Conservation (phyloP, 768 basidiomycete species). For the Ramaria rubella region DNA sequence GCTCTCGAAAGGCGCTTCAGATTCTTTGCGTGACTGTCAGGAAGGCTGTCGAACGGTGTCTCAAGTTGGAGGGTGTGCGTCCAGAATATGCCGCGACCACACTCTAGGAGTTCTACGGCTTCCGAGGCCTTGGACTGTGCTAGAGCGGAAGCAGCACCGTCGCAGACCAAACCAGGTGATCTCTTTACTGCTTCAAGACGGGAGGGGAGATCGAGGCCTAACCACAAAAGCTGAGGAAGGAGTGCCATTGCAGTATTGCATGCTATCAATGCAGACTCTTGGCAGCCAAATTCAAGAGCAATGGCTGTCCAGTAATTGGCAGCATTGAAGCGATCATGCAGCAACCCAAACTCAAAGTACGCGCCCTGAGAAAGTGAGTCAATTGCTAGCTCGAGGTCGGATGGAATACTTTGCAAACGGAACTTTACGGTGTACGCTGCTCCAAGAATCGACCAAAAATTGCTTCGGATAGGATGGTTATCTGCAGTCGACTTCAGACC, state of each 20-base stretch:
- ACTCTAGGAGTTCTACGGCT: slow-evolving; percentile 28
- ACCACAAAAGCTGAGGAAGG: slow-evolving; percentile 14
- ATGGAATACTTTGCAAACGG: too few relatives aligned
- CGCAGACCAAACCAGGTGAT: slow-evolving; percentile 19
- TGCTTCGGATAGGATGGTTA: background rate
- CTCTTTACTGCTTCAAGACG: slow-evolving; percentile 19
- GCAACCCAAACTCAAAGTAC: background rate
- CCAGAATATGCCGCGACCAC: slow-evolving; percentile 30
- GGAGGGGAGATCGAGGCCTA: slow-evolving; percentile 15
- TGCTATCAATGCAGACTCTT: slow-evolving; percentile 24
- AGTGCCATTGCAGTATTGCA: slow-evolving; percentile 24
- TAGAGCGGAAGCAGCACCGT: slow-evolving; percentile 24
- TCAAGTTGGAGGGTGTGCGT: slow-evolving; percentile 20
- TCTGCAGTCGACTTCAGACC: background rate
- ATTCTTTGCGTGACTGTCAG: slow-evolving; percentile 10
- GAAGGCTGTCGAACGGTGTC: slow-evolving; percentile 17
- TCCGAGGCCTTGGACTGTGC: slow-evolving; percentile 18
- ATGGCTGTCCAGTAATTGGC: background rate
- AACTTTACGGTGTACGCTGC: background rate
- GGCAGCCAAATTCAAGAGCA: slow-evolving; percentile 16
- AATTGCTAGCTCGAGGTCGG: background rate
- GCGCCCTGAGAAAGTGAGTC: background rate
- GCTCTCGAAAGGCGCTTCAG: slow-evolving; percentile 22
- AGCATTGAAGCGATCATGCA: background rate
- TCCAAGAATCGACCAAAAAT: background rate